Evolutionary conservation across 139 green algal species (phyloP).

Genomic region (Zygnema circumcarinatum): DNA sequence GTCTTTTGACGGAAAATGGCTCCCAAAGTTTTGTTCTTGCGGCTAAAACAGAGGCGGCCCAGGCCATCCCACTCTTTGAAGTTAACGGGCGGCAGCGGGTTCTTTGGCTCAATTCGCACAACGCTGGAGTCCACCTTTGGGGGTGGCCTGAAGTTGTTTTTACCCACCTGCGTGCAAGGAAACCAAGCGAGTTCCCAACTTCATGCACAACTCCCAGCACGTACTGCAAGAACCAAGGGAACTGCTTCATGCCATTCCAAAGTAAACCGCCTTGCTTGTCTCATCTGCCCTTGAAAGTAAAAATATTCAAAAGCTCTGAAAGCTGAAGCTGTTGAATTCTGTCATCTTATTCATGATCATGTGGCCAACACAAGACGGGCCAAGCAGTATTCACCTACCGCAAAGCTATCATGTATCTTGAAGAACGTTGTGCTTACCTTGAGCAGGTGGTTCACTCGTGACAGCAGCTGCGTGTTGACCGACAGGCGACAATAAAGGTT

Average conservation of each 20-base stretch:
- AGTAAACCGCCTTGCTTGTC: no score
- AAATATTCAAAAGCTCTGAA: no score
- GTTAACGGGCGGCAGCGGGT: slow-evolving; percentile 92
- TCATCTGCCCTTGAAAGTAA: no score
- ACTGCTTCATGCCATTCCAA: no score
- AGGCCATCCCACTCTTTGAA: slow-evolving; percentile 98
- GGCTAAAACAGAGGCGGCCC: slow-evolving; percentile 86
- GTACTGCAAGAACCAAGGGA: no score
- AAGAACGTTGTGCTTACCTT: slow-evolving; percentile 62
- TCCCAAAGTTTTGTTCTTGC: slow-evolving; percentile 98
- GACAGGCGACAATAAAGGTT: slow-evolving; percentile 82
- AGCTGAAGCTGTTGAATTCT: no score
- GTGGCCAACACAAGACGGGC: no score
- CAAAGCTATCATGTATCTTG: no score
- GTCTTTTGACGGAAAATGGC: slow-evolving; percentile 83
- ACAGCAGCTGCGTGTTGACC: slow-evolving; percentile 97
- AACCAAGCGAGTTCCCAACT: no score
- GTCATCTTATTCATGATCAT: no score
- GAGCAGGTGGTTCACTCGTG: slow-evolving; percentile 77
- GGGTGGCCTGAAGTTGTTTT: slow-evolving; percentile 90
- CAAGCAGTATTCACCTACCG: no score
- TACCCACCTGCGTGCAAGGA: slow-evolving; percentile 78
- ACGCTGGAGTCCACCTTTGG: slow-evolving; percentile 97
- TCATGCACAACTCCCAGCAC: no score
- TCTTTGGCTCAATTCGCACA: slow-evolving; percentile 95